phyloP scores from a whole-genome alignment of 805 yeast species.

The Maudiozyma serrabonitensis region DNA sequence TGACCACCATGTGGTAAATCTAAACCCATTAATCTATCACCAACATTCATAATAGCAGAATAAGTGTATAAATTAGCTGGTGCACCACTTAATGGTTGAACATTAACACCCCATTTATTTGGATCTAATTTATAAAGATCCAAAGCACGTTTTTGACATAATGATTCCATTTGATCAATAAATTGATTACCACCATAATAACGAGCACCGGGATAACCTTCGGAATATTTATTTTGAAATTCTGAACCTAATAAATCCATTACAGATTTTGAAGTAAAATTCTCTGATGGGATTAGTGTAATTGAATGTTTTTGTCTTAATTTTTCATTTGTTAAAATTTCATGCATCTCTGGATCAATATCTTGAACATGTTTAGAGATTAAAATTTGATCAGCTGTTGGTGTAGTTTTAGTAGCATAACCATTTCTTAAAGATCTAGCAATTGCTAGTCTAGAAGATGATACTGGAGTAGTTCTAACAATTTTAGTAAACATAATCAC shows the following conservation, averaged over 20 bases:
- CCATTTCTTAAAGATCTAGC: neutral
- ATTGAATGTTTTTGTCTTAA: constrained; percentile 85
- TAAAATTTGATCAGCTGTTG: constrained; percentile 25
- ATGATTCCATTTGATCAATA: constrained; percentile 81
- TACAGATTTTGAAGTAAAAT: constrained; percentile 90
- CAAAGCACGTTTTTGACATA: constrained; percentile 88
- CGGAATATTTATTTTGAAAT: constrained; percentile 96
- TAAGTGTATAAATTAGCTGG: constrained; percentile 94
- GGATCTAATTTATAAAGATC: constrained; percentile 70
- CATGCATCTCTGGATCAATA: constrained; percentile 77
- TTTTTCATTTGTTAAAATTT: constrained; percentile 66
- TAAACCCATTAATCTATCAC: constrained; percentile 93
- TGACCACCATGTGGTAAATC: constrained; percentile 99
- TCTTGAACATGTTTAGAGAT: constrained; percentile 56
- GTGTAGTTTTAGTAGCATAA: neutral
- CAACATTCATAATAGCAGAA: constrained; percentile 78
- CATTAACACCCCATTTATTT: constrained; percentile 93
- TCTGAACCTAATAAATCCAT: constrained; percentile 92
- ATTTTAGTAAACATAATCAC: neutral
- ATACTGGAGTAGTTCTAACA: neutral
- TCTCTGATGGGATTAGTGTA: constrained; percentile 89
- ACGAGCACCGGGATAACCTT: constrained; percentile 96
- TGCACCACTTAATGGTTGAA: constrained; percentile 90
- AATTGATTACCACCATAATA: constrained; percentile 97
- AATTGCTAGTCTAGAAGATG: neutral